Base-by-base conservation (phyloP, 495 filamentous ascomycete species). In the Penicillium manginii region DNA sequence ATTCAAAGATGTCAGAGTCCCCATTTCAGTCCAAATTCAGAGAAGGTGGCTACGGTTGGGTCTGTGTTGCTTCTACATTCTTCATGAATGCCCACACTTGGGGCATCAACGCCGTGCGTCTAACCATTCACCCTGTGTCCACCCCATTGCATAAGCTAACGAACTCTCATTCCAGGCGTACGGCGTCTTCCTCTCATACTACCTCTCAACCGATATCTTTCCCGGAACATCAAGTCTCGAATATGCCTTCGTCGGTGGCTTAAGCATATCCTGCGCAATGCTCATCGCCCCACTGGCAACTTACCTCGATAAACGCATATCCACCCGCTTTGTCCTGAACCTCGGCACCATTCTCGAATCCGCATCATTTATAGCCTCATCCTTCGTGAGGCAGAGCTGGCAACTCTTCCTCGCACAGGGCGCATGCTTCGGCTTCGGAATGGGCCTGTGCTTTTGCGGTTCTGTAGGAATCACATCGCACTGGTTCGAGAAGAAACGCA, bases 321-420 rank as follows among this genome's bases (percentile, higher is more conserved):
- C 1, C 35, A 79, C 73, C 22, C 71, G 73, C 8, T 59, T 64
- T 5, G 73, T 73, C 0, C 64, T 83, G 42, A 61, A 78, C 37
- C 52, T 73, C 18, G 80, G 81, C 19, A 66, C 74, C 19, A 17
- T 61, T 50, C 63, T 81, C 47, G 68, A 81, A 54, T 67, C 78
- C 0, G 21, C 71, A 2, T 73, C 75, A 17, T 64, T 81, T 19
- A 75, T 84, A 46, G 68, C 72, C n/a, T 75, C 82, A 2, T 79
- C 77, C 35, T 83, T 84, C 64, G 70, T 73, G 10, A 61, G 45
- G 11, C 39, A 63, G 14, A 76, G 75, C 3, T 84, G 78, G 78
- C 79, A 83, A n/a, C 72, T 84, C 1, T 81, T 81, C 53, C 73
- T 84, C 15, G 62, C 64, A 3, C 81, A 84, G 60, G 82, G 81